Evolutionary conservation across 2,329 filamentous ascomycete genomes (phyloP), one percentile per base, ranked within the genome.

Genomic region (Colletotrichum orchidophilum): DNA sequence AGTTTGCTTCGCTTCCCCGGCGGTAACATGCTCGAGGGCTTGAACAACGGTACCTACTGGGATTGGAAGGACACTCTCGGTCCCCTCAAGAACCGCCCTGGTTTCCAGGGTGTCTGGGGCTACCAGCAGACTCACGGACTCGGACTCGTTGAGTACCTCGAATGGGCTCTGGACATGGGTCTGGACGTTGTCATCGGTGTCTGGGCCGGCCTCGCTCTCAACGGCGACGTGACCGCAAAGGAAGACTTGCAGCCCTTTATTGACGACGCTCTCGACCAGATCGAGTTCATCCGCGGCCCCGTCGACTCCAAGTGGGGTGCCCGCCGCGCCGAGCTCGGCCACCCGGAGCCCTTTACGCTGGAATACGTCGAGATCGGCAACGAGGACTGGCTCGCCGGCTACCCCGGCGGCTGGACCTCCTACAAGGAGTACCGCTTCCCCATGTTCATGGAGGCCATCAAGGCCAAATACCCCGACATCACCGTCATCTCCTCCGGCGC

Each of bases 291-390:
- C 39, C 83, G 85, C 12, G 90, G 90, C 3, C 80, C 86, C 46
- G 77, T 80, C 1, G 80, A 83, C 55, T 88, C 88, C 1, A 84
- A 83, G 27, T 91, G 87, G 82, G 90, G 91, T 15, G 83, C 85
- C 4, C 79, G 85, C 7, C 88, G 91, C 21, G 89, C 89, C 7
- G 80, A 85, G 53, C 83, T 91, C 2, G 91, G 91, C 3, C 87
- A 92, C 74, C 85, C 88, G 0, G 83, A 89, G 70, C 91, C 91
- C 0, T 93, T 89, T 81, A 81, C 78, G 33, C 83, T 93, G 59
- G 82, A 86, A 12, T 91, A 87, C 74, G 88, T 93, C 65, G 91
- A 93, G 79, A 81, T 93, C 53, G 91, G 91, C 70, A 93, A 93
- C 77, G 91, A 93, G 77, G 91, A 93, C 75, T 88, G 87, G 82